Evolutionary conservation across 2,329 filamentous ascomycete species (phyloP).

Genomic region (Exophiala mesophila): DNA sequence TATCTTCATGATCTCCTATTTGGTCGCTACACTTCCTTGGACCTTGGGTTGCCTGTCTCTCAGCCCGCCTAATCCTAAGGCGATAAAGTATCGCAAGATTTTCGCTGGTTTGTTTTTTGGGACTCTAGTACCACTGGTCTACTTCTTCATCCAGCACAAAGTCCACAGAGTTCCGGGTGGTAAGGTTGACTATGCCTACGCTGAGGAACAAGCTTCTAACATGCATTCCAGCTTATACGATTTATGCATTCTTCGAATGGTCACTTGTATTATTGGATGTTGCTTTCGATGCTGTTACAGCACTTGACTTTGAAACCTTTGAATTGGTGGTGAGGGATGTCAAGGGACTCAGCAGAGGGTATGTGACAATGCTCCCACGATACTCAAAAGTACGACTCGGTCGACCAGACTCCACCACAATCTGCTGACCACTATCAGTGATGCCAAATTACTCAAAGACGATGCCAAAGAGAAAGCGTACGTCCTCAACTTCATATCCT

Average conservation of each 20-base stretch:
- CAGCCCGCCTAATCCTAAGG: slow-evolving; percentile 75
- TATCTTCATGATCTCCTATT: slow-evolving; percentile 98
- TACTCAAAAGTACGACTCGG: slow-evolving; percentile 60
- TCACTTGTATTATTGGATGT: slow-evolving; percentile 90
- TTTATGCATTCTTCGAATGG: slow-evolving; percentile 98
- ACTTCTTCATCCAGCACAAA: slow-evolving; percentile 99
- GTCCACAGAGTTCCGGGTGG: slow-evolving; percentile 90
- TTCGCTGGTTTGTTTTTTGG: slow-evolving; percentile 82
- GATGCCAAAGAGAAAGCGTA: slow-evolving; percentile 68
- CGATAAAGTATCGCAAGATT: slow-evolving; percentile 84
- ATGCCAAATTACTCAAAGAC: slow-evolving; percentile 44
- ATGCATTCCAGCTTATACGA: slow-evolving; percentile 73
- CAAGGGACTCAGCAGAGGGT: slow-evolving; percentile 92
- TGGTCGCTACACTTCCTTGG: slow-evolving; percentile 92
- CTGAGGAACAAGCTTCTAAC: neutral
- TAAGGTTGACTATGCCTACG: slow-evolving; percentile 45
- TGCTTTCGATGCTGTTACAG: slow-evolving; percentile 90
- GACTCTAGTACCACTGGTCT: slow-evolving; percentile 81
- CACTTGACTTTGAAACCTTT: slow-evolving; percentile 82
- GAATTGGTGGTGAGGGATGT: slow-evolving; percentile 85
- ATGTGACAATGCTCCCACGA: slow-evolving; percentile 92
- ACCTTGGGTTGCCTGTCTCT: slow-evolving; percentile 83
- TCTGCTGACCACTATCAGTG: slow-evolving; percentile 38
- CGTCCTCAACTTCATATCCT: slow-evolving; percentile 35
- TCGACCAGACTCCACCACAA: slow-evolving; percentile 33